phyloP scores from a whole-genome alignment of 2,329 filamentous ascomycete genomes.

The Fonsecaea pedrosoi region DNA sequence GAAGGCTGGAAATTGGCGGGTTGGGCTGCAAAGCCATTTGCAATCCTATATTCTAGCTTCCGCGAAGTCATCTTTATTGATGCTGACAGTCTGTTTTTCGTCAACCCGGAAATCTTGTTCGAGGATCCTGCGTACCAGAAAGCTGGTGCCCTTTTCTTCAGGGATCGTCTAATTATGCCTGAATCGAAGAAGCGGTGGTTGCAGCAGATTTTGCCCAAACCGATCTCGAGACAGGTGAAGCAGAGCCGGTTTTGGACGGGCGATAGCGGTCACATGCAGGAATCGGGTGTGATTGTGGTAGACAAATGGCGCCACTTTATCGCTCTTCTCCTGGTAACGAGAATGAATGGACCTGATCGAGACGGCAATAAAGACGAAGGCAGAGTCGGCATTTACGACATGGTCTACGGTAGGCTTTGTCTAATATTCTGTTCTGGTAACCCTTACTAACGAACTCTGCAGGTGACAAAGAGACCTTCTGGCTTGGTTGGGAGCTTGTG shows the following conservation, averaged over 20 bases:
- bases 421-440: background rate
- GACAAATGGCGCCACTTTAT: slow-evolving; percentile 57
- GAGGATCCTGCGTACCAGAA: slow-evolving; percentile 51
- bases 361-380: slow-evolving; percentile 49
- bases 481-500: slow-evolving; percentile 57
- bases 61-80: slow-evolving; percentile 58
- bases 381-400: slow-evolving; percentile 53
- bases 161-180: slow-evolving; percentile 53
- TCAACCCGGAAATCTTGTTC: slow-evolving; percentile 53
- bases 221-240: slow-evolving; percentile 51
- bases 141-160: slow-evolving; percentile 57
- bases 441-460: slow-evolving; percentile 15
- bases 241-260: slow-evolving; percentile 42
- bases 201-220: slow-evolving; percentile 53
- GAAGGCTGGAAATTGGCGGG: slow-evolving; percentile 54
- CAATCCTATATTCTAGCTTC: slow-evolving; percentile 56
- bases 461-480: slow-evolving; percentile 60
- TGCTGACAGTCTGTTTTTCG: slow-evolving; percentile 55
- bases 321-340: slow-evolving; percentile 49
- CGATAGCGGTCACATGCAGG: slow-evolving; percentile 46
- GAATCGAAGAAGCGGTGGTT: slow-evolving; percentile 49
- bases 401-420: slow-evolving; percentile 52
- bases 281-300: slow-evolving; percentile 56
- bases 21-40: slow-evolving; percentile 57
- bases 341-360: slow-evolving; percentile 51